A percentile compares a stretch with the other conserved stretches of the same genome.
phyloP scores from a whole-genome alignment of 768 basidiomycete species.

The Lentinula guzmanii region DNA sequence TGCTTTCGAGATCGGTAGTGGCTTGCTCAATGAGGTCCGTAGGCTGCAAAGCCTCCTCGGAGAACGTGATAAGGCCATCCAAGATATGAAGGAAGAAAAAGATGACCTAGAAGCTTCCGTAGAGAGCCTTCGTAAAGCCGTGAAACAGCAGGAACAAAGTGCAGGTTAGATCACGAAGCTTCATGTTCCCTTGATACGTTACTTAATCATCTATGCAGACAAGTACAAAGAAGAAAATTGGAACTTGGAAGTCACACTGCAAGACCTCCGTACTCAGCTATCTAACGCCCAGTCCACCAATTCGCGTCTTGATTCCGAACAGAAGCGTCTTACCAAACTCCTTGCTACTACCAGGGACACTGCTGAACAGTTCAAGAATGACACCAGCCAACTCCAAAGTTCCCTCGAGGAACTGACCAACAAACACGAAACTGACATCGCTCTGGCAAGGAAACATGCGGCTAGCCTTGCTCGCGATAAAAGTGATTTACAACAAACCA shows the following conservation, averaged over 20 bases:
- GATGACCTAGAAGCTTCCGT: constrained; percentile 79
- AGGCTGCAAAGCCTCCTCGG: constrained; percentile 85
- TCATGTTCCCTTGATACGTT: constrained; percentile 3
- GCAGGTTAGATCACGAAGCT: constrained; percentile 45
- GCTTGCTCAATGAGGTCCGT: constrained; percentile 85
- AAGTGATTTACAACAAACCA: constrained; percentile 76
- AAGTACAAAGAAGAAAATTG: constrained; percentile 98
- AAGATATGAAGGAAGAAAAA: constrained; percentile 88
- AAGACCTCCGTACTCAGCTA: constrained; percentile 75
- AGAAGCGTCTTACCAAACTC: constrained; percentile 71
- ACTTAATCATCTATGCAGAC: constrained; percentile 38
- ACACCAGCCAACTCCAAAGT: constrained; percentile 64
- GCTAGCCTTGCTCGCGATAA: constrained; percentile 90
- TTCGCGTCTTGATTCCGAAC: constrained; percentile 74
- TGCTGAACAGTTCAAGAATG: constrained; percentile 82
- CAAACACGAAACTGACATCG: constrained; percentile 94
- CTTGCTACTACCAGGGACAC: constrained; percentile 70
- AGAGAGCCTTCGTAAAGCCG: constrained; percentile 65
- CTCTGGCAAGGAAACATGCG: constrained; percentile 81
- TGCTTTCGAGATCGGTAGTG: constrained; percentile 96
- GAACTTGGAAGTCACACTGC: constrained; percentile 92
- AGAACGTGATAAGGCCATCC: constrained; percentile 89
- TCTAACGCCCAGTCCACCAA: constrained; percentile 58
- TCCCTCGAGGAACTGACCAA: constrained; percentile 69
- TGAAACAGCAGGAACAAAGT: constrained; percentile 77